Evolutionary conservation across 176 grass and related monocot species (phyloP).

Genomic region (Thalia dealbata): DNA sequence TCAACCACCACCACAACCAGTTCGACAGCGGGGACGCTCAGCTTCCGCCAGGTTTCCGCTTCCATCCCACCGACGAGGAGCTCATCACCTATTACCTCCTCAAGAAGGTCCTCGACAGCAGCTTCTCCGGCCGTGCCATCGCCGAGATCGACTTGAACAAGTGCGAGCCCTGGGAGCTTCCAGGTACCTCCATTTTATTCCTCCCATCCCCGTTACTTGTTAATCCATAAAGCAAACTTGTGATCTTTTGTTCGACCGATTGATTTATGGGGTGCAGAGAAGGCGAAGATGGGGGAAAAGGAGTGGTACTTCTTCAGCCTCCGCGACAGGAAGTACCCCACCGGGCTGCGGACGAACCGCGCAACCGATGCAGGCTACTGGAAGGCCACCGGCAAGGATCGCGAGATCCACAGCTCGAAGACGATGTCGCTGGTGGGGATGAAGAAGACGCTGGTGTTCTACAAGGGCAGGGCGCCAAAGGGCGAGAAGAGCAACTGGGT

Average conservation of each 20-base stretch:
- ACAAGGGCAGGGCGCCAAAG: conserved; percentile 70
- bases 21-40: conserved; percentile 24
- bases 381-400: conserved; percentile 99
- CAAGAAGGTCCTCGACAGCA: conserved; percentile 52
- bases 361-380: conserved; percentile 79
- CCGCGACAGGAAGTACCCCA: conserved; percentile 96
- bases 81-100: conserved; percentile 88
- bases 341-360: conserved; percentile 83
- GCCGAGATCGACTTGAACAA: conserved; percentile 85
- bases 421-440: conserved; percentile 60
- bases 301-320: conserved; percentile 99
- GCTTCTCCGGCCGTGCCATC: conserved; percentile 74
- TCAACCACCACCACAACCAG: neutral
- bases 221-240: neutral
- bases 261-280: conserved; percentile 22
- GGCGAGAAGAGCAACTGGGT: conserved; percentile 90
- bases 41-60: conserved; percentile 92
- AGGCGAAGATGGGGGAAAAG: conserved; percentile 74
- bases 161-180: conserved; percentile 94
- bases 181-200: conserved; percentile 20
- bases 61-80: conserved; percentile 98
- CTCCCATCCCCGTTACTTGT: neutral
- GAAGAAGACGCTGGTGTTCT: conserved; percentile 99
- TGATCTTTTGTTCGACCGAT: neutral
- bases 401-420: conserved; percentile 56